Evolutionary conservation across 2,329 filamentous ascomycete species (phyloP), one percentile per base, ranked within the genome.

Genomic region (Pseudogymnoascus sp.): DNA sequence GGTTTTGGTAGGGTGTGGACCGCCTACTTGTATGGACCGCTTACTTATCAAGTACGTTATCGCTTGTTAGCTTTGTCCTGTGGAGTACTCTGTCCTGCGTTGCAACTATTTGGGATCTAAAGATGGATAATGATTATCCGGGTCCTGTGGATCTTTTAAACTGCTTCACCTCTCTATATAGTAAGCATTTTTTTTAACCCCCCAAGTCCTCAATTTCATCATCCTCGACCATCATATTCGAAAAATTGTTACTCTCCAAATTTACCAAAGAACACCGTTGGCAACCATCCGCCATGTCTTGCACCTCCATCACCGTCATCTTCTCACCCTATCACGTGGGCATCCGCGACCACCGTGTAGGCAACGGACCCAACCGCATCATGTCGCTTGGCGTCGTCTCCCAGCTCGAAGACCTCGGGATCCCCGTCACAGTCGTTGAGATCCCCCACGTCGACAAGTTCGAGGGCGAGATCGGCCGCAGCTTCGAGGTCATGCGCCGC

Each of bases 291-390:
- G 33, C 33, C 11, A 35, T 35, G 33, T 35, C 33, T 13, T 35
- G 11, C 33, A 35, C 13, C 6, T 73, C 72, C n/a, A 67, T 75
- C 60, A 73, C 74, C 7, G 62, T 77, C 62, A 75, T 77, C 62
- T 70, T 72, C 33, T 74, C 74, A 0, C 77, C 76, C 0, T 78
- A 77, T 68, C 77, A 78, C 60, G 71, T 75, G 60, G 76, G 77
- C 35, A 63, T 72, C 29, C 71, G 68, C 35, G 68, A 76, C 62
- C 71, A 74, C 50, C 72, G 73, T 5, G 74, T 77, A 13, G 76
- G 76, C 61, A 71, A 70, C 17, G 76, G 76, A 4, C 76, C 75
- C 1, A 67, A 71, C 29, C 69, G 69, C n/a, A 71, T 77, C 11
- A 68, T 69, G 17, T 65, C 69, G 1, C 64, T 67, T 0, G 72